Evolutionary conservation across 495 filamentous ascomycete species (phyloP), one percentile per base, ranked within the genome.

Genomic region (Tetracladium marchalianum): DNA sequence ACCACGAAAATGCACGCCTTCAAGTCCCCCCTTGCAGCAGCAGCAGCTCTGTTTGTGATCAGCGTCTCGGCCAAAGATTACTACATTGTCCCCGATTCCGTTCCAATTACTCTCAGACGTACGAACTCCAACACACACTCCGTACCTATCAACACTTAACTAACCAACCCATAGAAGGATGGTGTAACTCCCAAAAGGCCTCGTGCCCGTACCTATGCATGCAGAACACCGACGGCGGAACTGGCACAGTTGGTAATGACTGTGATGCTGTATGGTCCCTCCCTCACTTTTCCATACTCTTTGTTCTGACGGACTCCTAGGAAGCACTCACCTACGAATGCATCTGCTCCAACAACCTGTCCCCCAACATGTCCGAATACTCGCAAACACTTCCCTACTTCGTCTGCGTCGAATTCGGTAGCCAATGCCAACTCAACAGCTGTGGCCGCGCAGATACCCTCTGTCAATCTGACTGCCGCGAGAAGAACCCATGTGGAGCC

Each of bases 371-470:
- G 17, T 76, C 83, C 53, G 73, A 94, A 61, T 95, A 85, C 73
- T 84, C 84, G 16, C 75, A 84, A 58, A 95, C 89, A 5, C 75
- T 95, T 24, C 86, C 89, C 7, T 95, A 83, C 75, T 89, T 79
- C 66, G 69, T 82, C 51, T 95, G 89, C 74, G 77, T 74, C 11
- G 73, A 83, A 60, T 75, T 73, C 64, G 80, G 77, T 54, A 79
- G 67, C 59, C 69, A 90, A 53, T 95, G 87, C 58, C 82, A 84
- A 2, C 55, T 51, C 7, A 64, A 52, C 43, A 93, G 88, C 65
- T 27, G 22, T 27, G 3, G 3, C 7, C 62, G 60, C 7, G 60
- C 62, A 31, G 64, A 84, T 62, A 77, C 73, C 47, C 31, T 51
- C 32, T 94, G 87, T 57, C 67, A 79, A 38, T 66, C 64, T 37